Evolutionary conservation across 202 grass and related monocot genomes (phyloP), one percentile per base, ranked within the genome.

Genomic region (Carex arenaria): DNA sequence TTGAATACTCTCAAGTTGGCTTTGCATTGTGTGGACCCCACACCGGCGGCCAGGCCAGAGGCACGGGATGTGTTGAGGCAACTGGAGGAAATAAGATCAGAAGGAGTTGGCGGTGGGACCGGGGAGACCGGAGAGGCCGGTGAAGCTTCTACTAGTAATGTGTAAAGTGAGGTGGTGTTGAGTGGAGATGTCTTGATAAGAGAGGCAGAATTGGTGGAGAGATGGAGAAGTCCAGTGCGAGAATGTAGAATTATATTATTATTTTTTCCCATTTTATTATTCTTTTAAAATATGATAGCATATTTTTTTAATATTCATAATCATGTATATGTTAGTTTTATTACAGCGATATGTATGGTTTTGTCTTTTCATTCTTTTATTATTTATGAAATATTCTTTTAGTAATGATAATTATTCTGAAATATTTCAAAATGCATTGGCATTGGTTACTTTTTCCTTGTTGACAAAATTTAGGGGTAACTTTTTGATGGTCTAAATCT

Each of bases 1-100:
- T 82, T 92, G 54, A 89, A 92, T 57, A 88, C 90, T 64, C 86
- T 92, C 13, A 90, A 90, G 83, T 87, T 92, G 17, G 90, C 90
- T 1, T 79, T 90, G 67, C 85, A 90, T 83, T 92, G 90, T 61
- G 90, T 92, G 14, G 87, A 92, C 47, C 67, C 75, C 2, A 51
- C 87, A 43, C 85, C 87, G 7, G 80, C 49, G 1, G 73, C 86
- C 17, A 45, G 90, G 4, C 90, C 90, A 7, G 87, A 92, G 64
- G 87, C 73, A 0, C 34, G 38, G 40, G 84, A 92, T 72, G 90
- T 92, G 14, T 61, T 92, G 57, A 83, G 66, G 43, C 87, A 92
- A 66, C 85, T 92, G 12, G 87, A 92, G 85, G 66, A 90, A 85
- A 90, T 92, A 71, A 78, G 52, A 67, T 88, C 90, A 7, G 85